Evolutionary conservation across 495 filamentous ascomycete species (phyloP), one percentile per base, ranked within the genome.

Genomic region (Penicillium salamii): DNA sequence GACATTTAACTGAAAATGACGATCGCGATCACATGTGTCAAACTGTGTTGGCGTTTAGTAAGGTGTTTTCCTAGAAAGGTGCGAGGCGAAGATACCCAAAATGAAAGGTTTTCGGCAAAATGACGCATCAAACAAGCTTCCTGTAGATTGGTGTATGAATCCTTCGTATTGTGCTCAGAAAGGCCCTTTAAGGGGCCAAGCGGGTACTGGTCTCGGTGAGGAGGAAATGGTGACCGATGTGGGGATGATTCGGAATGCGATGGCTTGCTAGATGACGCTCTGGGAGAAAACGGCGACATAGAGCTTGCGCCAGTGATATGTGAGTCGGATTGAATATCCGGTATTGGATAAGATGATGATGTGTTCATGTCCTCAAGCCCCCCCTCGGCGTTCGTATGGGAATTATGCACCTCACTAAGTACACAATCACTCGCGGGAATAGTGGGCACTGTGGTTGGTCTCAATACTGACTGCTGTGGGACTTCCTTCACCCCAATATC

Each of bases 61-160:
- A 12, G 28, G 38, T 19, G 12, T 12, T 18, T 24, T 26, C 23
- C 28, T 9, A 4, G 28, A 15, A 33, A 33, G 18, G 33, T 34
- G 33, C 13, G 13, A 17, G 4, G 19, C 7, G 32, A 13, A 52
- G 42, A 20, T 51, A 65, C 61, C 61, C 57, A 65, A 23, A 34
- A 50, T 35, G 61, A 55, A 19, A 66, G 48, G 7, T 59, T 34
- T 34, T 62, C 59, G 6, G 54, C 46, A 28, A 64, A 69, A 26
- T 69, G 57, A 5, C 63, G 44, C 29, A 66, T 61, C 32, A 69
- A 47, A 18, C 58, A 61, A 15, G 58, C 63, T 44, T 66, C 60
- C 21, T 63, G 41, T 14, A 55, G 19, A 17, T 20, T 47, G 4
- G 46, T 35, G 13, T 48, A 54, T 13, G 50, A 52, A 3, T 18